Base-by-base conservation (phyloP, 345 rosid species). In the Passiflora organensis region DNA sequence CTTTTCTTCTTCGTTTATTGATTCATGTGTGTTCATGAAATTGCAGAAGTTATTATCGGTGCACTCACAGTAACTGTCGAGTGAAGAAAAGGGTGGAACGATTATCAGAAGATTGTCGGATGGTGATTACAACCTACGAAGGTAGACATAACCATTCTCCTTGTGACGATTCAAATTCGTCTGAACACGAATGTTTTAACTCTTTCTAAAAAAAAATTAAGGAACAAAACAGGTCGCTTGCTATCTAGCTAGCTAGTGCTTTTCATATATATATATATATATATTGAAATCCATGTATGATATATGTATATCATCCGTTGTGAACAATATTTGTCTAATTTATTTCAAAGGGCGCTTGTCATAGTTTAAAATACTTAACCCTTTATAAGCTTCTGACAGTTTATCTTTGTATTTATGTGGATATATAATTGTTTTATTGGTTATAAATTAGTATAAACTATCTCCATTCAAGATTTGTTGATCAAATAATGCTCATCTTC, bases 121-220 rank as follows among this genome's bases (percentile, higher is more conserved):
- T 91, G 98, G 98, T 91, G 60, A 91, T 91, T 49, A 91, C 98
- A 13, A 91, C 98, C 25, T 91, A 91, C 20, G 98, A 91, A 84
- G 98, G 98, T 46, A 82, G 98, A 71, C 98, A 91, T 75, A 87
- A 78, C 56, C 98, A 91, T 80, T 67, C 84, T 58, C 96, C 95
- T 4, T 83, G 80, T 43, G 89, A 87, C 60, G 98, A 88, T 64
- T 82, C 95, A 8, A 82, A 74, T 72, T 79, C 89, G 15, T 85
- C 95, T 6, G 93, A 87, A 25, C 85, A 79, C 46, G 84, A 87
- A 67, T 71, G 82, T 59, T 81, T 87, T 69, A 55, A 84, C 54
- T 74, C 91, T 14, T 91, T 85, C 68, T 89, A 64, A 60, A 41
- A 8, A 28, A 28, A 28, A 28, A 28, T n/a, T n/a, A n/a, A n/a